Base-by-base conservation (phyloP, 75 land plant species). In the Isoetes taiwanensis region DNA sequence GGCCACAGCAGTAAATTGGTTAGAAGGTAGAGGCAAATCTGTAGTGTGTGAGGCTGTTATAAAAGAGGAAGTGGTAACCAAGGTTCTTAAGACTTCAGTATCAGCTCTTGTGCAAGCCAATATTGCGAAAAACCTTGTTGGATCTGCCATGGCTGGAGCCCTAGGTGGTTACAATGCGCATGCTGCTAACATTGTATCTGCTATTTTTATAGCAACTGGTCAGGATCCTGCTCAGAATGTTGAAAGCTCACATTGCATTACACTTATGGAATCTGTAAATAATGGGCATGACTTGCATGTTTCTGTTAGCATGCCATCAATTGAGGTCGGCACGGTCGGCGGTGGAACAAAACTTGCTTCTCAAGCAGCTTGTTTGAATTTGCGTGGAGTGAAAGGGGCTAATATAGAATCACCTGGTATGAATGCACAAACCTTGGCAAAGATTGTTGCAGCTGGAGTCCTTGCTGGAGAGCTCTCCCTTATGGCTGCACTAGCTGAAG, bases 221-320 rank as follows among this genome's bases (percentile, higher is more conserved):
- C 50, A 46, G 50, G 50, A 46, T 16, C 50, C 50, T 5, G 50
- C 50, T 3, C 50, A 46, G 50, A 46, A 46, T 23, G 50, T 46
- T 4, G 50, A 46, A 23, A 46, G 50, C 50, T 46, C 50, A 8
- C 50, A 46, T 16, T 46, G 50, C 50, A 6, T 46, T 5, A 46
- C 50, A 6, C 50, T 46, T n/a, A 46, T 46, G 50, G 50, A 46
- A n/a, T 16, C 50, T 6, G 25, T 23, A 19, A 46, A 46, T 23
- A 19, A 8, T 16, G 50, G 50, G 12, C 16, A 46, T 5, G 50
- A 46, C n/a, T 23, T 46, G 21, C n/a, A 46, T 23, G 50, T 46
- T 6, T 46, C 50, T 16, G 50, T 46, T 5, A 46, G 21, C 16
- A 46, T 46, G 50, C 50, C 50, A 8, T 46, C 50, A 4, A n/a